Percentiles rank a stretch among this genome's conserved stretches.
Evolutionary conservation across 1,284 basidiomycete genomes (phyloP).

Genomic region (Golubevia sp.): DNA sequence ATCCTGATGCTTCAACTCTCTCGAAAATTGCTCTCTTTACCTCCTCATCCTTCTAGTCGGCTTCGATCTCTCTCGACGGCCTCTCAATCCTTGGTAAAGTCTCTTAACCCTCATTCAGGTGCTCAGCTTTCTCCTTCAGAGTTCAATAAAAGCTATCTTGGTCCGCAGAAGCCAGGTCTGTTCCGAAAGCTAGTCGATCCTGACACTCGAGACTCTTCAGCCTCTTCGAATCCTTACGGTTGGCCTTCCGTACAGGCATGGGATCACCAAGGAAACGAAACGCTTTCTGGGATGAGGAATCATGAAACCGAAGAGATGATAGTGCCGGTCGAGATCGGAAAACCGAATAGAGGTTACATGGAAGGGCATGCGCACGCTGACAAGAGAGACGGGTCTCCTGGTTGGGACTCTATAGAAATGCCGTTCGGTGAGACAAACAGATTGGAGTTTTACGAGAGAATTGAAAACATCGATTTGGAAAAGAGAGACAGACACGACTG

Average conservation of each 20-base stretch:
- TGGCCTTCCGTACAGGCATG: slow-evolving; percentile 28
- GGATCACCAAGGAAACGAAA: slow-evolving; percentile 19
- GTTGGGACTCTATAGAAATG: slow-evolving; percentile 33
- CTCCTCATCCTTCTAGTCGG: too few species aligned
- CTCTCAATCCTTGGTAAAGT: too few species aligned
- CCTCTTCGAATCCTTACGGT: slow-evolving; percentile 10
- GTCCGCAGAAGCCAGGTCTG: neutral
- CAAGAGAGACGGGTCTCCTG: slow-evolving; percentile 2
- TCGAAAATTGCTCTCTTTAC: too few species aligned
- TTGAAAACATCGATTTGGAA: too few species aligned
- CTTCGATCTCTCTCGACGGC: too few species aligned
- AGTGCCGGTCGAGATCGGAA: slow-evolving; percentile 31
- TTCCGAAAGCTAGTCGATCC: neutral
- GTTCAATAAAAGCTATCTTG: neutral
- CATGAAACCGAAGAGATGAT: slow-evolving; percentile 13
- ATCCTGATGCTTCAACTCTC: too few species aligned
- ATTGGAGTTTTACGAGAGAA: too few species aligned
- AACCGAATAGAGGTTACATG: slow-evolving; percentile 20
- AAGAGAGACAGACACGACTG: too few species aligned
- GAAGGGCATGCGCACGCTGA: slow-evolving; percentile 4
- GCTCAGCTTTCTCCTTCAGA: neutral
- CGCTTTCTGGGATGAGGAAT: slow-evolving; percentile 19
- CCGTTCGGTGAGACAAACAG: slow-evolving; percentile 14
- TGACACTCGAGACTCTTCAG: too few species aligned
- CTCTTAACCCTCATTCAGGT: neutral